Evolutionary conservation across 2,329 filamentous ascomycete genomes (phyloP), one percentile per base, ranked within the genome.

Genomic region (Exophiala viscosa): DNA sequence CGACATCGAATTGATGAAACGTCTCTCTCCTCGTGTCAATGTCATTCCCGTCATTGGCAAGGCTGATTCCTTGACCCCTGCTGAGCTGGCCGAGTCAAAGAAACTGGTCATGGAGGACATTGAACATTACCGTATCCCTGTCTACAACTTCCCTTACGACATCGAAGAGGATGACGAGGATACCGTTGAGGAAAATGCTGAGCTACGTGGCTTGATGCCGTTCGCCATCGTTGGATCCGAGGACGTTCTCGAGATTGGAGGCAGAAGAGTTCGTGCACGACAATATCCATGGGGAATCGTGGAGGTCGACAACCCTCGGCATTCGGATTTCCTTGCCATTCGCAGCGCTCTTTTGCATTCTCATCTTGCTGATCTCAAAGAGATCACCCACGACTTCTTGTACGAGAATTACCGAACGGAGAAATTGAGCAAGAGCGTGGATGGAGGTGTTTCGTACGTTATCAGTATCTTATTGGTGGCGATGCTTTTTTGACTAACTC

Each of bases 321-420:
- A 99, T 79, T 96, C 91, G 43, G 93, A 99, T 74, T 99, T 99
- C 81, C 78, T 99, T 62, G 93, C 93, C 61, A 96, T 99, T 69
- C 87, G 93, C 70, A 96, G 91, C 55, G 93, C 93, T 50, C 85
- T 99, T 52, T 83, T 99, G 58, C 93, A 99, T 81, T 96, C 90
- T 76, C 93, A 99, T 79, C 78, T 99, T 69, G 93, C 93, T 57
- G 93, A 99, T 73, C 78, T 99, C 67, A 99, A 99, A 85, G 93
- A 99, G 75, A 99, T 99, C 70, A 99, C 93, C 47, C 93, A 99
- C 74, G 93, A 99, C 75, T 99, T 99, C 86, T 79, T 99, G 61
- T 99, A 99, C 77, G 93, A 99, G 74, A 99, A 99, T 78, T 99
- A 99, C 83, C 90, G 93, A 90, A 99, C 93, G 69, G 93, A 99